phyloP scores from a whole-genome alignment of 1,139 yeast species.

The Hansenula lynferdii region DNA sequence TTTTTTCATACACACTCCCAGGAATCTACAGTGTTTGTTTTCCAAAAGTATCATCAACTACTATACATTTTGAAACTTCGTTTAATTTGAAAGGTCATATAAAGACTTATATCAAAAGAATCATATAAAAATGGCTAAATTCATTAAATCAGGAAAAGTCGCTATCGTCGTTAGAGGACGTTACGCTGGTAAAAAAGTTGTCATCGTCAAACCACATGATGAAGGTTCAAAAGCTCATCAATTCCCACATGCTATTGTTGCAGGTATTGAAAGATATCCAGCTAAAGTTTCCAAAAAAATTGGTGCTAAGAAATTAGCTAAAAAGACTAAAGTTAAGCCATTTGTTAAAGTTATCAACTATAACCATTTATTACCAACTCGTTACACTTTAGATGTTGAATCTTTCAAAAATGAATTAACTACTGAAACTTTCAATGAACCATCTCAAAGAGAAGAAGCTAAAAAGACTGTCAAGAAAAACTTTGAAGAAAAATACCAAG shows the following conservation, averaged over 20 bases:
- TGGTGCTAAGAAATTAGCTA: slow-evolving; percentile 95
- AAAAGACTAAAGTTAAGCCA: slow-evolving; percentile 98
- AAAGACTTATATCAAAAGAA: neutral
- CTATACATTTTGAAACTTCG: too few relatives aligned
- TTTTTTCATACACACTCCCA: too few relatives aligned
- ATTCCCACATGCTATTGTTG: slow-evolving; percentile 99
- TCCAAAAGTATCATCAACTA: too few relatives aligned
- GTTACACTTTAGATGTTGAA: slow-evolving; percentile 97
- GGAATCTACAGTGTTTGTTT: too few relatives aligned
- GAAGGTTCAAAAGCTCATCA: slow-evolving; percentile 99
- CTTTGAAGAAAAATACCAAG: slow-evolving; percentile 99
- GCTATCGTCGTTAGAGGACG: slow-evolving; percentile 99
- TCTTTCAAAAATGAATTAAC: slow-evolving; percentile 88
- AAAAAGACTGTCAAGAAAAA: slow-evolving; percentile 98
- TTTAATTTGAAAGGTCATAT: too few relatives aligned
- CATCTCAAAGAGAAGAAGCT: slow-evolving; percentile 98
- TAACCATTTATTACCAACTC: slow-evolving; percentile 99
- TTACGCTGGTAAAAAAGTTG: slow-evolving; percentile 99
- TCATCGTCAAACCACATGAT: slow-evolving; percentile 96
- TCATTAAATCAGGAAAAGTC: slow-evolving; percentile 99
- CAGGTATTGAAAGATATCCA: slow-evolving; percentile 99
- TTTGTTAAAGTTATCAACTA: slow-evolving; percentile 98
- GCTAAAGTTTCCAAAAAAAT: slow-evolving; percentile 92
- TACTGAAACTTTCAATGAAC: slow-evolving; percentile 92
- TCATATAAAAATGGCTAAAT: slow-evolving; percentile 73